Evolutionary conservation across 176 grass and related monocot genomes (phyloP).

Genomic region (Zoysia japonica): DNA sequence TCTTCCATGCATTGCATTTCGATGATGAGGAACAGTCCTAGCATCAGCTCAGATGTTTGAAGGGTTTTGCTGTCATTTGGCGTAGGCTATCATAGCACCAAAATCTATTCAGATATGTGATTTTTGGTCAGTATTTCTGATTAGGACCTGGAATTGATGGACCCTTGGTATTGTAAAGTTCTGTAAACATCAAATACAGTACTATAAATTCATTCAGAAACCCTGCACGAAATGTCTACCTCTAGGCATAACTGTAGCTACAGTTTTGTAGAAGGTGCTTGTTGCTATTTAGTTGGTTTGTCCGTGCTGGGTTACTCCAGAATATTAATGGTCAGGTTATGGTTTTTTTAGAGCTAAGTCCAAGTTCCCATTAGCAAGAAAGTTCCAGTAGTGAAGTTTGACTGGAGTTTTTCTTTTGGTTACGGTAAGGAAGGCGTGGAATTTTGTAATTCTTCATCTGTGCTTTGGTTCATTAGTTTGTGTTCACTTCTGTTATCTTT

Average conservation of each 20-base stretch:
- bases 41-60: neutral
- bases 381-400: neutral
- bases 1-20: slow-evolving; percentile 12
- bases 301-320: slow-evolving; percentile 23
- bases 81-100: neutral
- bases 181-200: slow-evolving; percentile 21
- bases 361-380: neutral
- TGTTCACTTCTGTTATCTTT: neutral
- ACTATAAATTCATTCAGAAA: slow-evolving; percentile 37
- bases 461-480: slow-evolving; percentile 11
- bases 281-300: slow-evolving; percentile 4
- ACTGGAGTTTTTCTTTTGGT: slow-evolving; percentile 1
- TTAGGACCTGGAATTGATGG: slow-evolving; percentile 29
- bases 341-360: neutral
- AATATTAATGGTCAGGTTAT: slow-evolving; percentile 4
- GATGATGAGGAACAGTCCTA: neutral
- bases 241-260: neutral
- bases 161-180: slow-evolving; percentile 24
- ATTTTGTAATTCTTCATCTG: slow-evolving; percentile 11
- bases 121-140: slow-evolving; percentile 21
- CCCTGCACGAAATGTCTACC: slow-evolving; percentile 17
- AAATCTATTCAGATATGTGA: slow-evolving; percentile 11
- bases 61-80: neutral
- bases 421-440: neutral
- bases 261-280: slow-evolving; percentile 8